Base-by-base conservation (phyloP, 2,329 filamentous ascomycete species). In the Penicillium rolfsii region DNA sequence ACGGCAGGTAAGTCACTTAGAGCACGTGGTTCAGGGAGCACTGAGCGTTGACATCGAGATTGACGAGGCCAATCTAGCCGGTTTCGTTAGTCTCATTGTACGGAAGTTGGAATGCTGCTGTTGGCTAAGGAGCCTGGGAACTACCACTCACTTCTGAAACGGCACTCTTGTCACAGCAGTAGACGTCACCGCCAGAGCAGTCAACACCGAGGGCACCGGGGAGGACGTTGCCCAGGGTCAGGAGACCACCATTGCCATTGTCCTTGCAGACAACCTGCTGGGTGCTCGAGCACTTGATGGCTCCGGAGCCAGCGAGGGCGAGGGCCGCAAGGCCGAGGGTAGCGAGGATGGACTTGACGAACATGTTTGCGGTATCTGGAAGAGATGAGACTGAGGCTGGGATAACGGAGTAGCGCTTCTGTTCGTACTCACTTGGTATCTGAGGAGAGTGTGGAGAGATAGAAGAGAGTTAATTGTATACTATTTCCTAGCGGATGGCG, bases 1-100 rank as follows among this genome's bases (percentile, higher is more conserved):
- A 46, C 43, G 28, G 43, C 24, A 46, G 24, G 28, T 28, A 14
- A 22, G 12, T 19, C 22, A 35, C 55, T 52, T 62, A 62, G 19
- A 62, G 57, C 26, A 62, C 11, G 53, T 60, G 60, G 53, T 60
- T 62, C 11, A 62, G 35, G 19, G 57, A 59, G 60, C 60, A 62
- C 41, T 62, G 57, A 6, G 49, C 43, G 49, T 62, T 60, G 28
- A 62, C 36, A 12, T 62, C 53, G 6, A 62, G 57, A 53, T 62
- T 62, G 52, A 60, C 30, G 14, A 62, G 43, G 24, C 60, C 60
- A 6, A 12, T 1, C 57, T 59, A 19, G 5, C 19, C 46, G 11
- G 11, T 9, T 28, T 22, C 3, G 19, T 52, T 16, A 52, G 33
- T 11, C 8, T 33, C 30, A 33, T 35, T 52, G 12, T 11, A 24